Evolutionary conservation across 2,329 filamentous ascomycete genomes (phyloP), one percentile per base, ranked within the genome.

Genomic region (Tolypocladium guangdongense): DNA sequence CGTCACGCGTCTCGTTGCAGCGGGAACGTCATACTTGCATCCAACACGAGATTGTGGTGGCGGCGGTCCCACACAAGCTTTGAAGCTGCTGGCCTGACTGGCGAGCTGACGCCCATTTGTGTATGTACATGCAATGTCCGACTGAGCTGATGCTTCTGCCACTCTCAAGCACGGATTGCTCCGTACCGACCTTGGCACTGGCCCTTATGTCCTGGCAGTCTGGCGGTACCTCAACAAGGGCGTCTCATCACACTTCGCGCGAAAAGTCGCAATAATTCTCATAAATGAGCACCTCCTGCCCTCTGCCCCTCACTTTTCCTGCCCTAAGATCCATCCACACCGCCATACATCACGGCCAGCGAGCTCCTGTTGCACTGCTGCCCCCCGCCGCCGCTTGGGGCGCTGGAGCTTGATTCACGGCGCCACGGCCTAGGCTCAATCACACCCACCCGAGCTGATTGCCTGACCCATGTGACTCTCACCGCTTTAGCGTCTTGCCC

Each of bases 391-490:
- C 35, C 35, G 35, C 35, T 36, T 18, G 35, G 16, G 27, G 45
- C 33, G 32, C 36, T 20, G 8, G 39, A 24, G 10, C 46, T 18
- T 30, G 48, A 27, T 30, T 49, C 47, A 37, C 48, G 48, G 35
- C 48, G 48, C 48, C 48, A 49, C 47, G 2, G 14, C 12, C 12
- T 20, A 22, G 14, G 12, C n/a, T 36, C 47, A 24, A 36, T 49
- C 47, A 49, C 47, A 37, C 47, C 47, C 32, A 54, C 54, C 54
- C 52, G 54, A 56, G 51, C 54, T 52, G 56, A 52, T 43, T 49
- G 45, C 55, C 54, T 24, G 39, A 51, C 27, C 54, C 53, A 59
- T 56, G 56, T 51, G 53, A 55, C 53, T 50, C 43, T 10, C 14
- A 8, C 41, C 45, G 52, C 50, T 46, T 50, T 57, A 56, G 55